phyloP scores from a whole-genome alignment of 2,329 filamentous ascomycete species.

The Chaetothyriales sp. region DNA sequence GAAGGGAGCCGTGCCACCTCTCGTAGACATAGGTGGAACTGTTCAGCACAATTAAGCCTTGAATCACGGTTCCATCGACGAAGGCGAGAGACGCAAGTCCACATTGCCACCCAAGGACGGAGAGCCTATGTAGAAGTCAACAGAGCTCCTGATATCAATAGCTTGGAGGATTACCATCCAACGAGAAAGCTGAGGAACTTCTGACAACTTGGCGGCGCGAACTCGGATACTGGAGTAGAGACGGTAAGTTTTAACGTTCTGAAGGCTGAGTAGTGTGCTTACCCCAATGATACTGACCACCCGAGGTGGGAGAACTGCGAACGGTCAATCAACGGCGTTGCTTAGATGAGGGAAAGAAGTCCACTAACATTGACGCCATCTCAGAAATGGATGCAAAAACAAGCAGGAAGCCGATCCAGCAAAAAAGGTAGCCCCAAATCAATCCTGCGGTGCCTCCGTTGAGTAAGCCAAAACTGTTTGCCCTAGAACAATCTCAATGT shows the following conservation, averaged over 20 bases:
- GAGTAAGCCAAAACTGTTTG: constrained; percentile 7
- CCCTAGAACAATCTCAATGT: constrained; percentile 4
- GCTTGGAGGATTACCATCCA: neutral
- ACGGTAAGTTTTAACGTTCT: too few species aligned
- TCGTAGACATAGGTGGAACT: constrained; percentile 14
- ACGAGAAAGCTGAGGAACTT: constrained; percentile 34
- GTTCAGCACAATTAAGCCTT: constrained; percentile 25
- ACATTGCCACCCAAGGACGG: constrained; percentile 25
- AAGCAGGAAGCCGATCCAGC: constrained; percentile 55
- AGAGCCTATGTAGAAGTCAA: constrained; percentile 39
- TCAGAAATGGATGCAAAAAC: constrained; percentile 50
- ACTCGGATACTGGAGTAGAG: constrained; percentile 22
- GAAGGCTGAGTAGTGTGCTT: too few species aligned
- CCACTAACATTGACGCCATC: constrained; percentile 32
- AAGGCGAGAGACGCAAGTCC: constrained; percentile 23
- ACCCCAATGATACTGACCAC: constrained; percentile 27
- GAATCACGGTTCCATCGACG: constrained; percentile 25
- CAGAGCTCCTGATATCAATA: neutral
- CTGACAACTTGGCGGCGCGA: constrained; percentile 29
- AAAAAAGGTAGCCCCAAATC: constrained; percentile 24
- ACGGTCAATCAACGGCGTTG: too few species aligned
- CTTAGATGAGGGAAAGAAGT: too few species aligned
- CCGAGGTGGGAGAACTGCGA: constrained; percentile 11
- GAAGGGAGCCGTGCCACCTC: constrained; percentile 20
- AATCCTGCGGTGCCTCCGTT: constrained; percentile 14